Evolutionary conservation across 2,329 filamentous ascomycete genomes (phyloP), one percentile per base, ranked within the genome.

Genomic region (Neonectria hederae): DNA sequence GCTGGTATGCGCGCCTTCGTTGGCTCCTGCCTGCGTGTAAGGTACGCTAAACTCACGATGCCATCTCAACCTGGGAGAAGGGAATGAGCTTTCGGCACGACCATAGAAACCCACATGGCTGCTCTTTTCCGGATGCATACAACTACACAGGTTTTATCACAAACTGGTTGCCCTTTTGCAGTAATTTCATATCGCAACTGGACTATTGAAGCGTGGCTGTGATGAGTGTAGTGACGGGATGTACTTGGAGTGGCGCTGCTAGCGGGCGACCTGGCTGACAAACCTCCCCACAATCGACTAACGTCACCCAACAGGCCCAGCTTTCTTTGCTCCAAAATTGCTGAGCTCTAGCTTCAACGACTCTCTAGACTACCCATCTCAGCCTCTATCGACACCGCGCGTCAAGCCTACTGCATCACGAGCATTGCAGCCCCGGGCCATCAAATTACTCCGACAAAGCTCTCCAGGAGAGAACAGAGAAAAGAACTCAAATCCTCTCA

Each of bases 251-350:
- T 54, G 63, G 55, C 63, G 52, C 40, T 59, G 40, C 42, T 57
- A 65, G 60, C 30, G 54, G 45, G 43, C 35, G n/a, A 59, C 49
- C 26, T 14, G 32, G 63, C 60, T 69, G 61, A 66, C 64, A 66
- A 66, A 66, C 56, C 11, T 46, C 53, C 24, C 57, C 64, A 46
- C 48, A 56, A 30, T 56, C 42, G 5, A 49, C 54, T 17, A 58
- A 63, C 48, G 60, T 54, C 53, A 57, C 58, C 54, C 40, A n/a
- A 45, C n/a, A 19, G n/a, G 38, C n/a, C 17, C 32, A 52, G 59
- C 59, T 59, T 53, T 40, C 30, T 22, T 51, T 14, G 49, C 24
- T 24, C 45, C 59, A 59, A 62, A 62, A 65, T 57, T 53, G 43
- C 49, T 51, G 30, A 64, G 62, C 56, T 64, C n/a, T 4, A 60